Evolutionary conservation across 371 early-diverging fungal species (phyloP).

Genomic region (Mucor racemosus): DNA sequence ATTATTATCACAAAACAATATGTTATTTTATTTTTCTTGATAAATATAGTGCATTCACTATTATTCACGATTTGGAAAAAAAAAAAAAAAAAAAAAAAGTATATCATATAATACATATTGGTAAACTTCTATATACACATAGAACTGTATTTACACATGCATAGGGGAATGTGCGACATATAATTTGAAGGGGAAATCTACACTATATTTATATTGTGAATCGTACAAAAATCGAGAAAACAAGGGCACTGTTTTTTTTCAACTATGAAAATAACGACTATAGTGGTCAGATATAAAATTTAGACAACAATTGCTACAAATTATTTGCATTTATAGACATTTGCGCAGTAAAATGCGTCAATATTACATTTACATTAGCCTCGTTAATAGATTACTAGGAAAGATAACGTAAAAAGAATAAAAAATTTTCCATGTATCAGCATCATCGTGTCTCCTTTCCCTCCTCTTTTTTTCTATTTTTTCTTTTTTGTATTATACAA

Average conservation of each 20-base stretch:
- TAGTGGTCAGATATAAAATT: background rate
- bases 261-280: background rate
- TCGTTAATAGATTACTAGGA: no score
- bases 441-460: background rate
- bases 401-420: no score
- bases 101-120: no score
- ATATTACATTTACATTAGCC: background rate
- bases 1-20: no score
- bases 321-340: background rate
- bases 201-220: background rate
- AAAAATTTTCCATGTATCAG: no score
- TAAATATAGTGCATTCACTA: no score
- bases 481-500: no score
- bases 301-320: background rate
- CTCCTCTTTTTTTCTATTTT: constrained; percentile 1
- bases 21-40: no score
- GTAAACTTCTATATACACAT: background rate
- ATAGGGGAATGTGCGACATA: background rate
- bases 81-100: no score
- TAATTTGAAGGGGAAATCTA: background rate
- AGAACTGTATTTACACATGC: background rate
- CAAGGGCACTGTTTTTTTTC: background rate
- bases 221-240: background rate
- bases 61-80: no score
- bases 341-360: background rate